Evolutionary conservation across 2,329 filamentous ascomycete genomes (phyloP), one percentile per base, ranked within the genome.

Genomic region (Sporothrix phasma): DNA sequence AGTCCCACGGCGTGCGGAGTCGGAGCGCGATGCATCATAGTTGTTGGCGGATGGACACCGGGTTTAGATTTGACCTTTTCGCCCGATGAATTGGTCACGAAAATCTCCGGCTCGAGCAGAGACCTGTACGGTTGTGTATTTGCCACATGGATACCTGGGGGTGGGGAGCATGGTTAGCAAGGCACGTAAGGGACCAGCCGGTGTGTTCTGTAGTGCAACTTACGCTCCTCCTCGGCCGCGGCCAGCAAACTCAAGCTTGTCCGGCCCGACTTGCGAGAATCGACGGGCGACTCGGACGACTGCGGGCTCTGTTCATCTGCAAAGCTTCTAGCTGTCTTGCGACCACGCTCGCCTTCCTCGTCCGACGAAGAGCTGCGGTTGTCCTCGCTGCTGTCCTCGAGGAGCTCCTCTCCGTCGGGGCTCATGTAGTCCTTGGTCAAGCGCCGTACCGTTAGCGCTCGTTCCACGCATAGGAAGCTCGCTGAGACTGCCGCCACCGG

Each of bases 1-100:
- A 95, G 67, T 91, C 88, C 64, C 92, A 81, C 0, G 77, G 88
- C 75, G 81, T 77, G 71, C 79, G 74, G 76, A 76, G 3, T 79
- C 79, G 5, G 84, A 84, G n/a, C 76, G 71, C 2, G 82, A 82
- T 15, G 83, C 78, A 71, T 96, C 92, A 72, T 92, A 97, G 72
- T 87, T 94, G 11, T 90, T 96, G 62, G 85, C 84, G 92, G 92
- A 73, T 95, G 92, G 11, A 94, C 84, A 2, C 81, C 81, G 1
- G 80, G 72, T 72, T 84, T 87, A 67, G 70, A 76, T 69, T 81
- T 85, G 68, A 78, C 77, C 69, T 82, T 85, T 64, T 88, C 84
- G 17, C 86, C 85, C 3, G 81, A 77, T 1, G 88, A 83, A 34
- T 79, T 81, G 0, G 85, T 89, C 34, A 88, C 75, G 7, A 82